phyloP scores from a whole-genome alignment of 345 rosid species.

The Eucalyptus globulus region DNA sequence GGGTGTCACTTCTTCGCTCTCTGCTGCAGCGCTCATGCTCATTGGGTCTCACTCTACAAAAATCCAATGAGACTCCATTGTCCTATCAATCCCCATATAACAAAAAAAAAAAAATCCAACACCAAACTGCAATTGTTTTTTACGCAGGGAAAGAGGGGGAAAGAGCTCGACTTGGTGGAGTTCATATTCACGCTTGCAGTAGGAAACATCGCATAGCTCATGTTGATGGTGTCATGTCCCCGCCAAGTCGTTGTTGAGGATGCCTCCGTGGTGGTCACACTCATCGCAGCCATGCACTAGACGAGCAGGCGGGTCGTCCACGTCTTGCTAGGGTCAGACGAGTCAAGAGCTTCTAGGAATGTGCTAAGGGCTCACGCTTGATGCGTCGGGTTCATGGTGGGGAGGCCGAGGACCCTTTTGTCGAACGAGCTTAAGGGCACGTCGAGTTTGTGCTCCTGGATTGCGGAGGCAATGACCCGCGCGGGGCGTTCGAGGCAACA shows the following conservation, averaged over 20 bases:
- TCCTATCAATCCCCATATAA: too few species aligned
- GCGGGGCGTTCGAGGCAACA: slow-evolving; percentile 5
- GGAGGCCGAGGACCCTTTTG: slow-evolving; percentile 12
- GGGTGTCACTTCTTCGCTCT: too few species aligned
- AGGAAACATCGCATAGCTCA: slow-evolving; percentile 32
- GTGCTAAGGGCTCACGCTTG: slow-evolving; percentile 4
- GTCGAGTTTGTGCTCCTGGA: slow-evolving; percentile 32
- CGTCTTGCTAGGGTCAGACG: background rate
- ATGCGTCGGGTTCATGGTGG: slow-evolving; percentile 9
- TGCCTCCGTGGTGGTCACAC: slow-evolving; percentile 6
- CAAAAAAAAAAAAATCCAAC: too few species aligned
- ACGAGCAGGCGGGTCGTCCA: slow-evolving; percentile 28
- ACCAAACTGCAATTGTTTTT: background rate
- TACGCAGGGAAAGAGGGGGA: slow-evolving; percentile 13
- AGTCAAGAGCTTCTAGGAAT: background rate
- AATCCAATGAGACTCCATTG: too few species aligned
- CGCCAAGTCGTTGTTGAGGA: background rate
- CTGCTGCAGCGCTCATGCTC: too few species aligned
- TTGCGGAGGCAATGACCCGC: slow-evolving; percentile 6
- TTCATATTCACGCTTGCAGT: slow-evolving; percentile 46
- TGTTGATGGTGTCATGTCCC: slow-evolving; percentile 16
- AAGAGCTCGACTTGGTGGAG: slow-evolving; percentile 35
- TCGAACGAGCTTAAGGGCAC: slow-evolving; percentile 4
- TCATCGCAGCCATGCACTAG: slow-evolving; percentile 34
- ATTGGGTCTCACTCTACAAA: too few species aligned